These are phyloP conservation scores for Epichloe glyceriae DNA, from an alignment of 2,329 filamentous ascomycete species.

Conservation along the genomic window DNA sequence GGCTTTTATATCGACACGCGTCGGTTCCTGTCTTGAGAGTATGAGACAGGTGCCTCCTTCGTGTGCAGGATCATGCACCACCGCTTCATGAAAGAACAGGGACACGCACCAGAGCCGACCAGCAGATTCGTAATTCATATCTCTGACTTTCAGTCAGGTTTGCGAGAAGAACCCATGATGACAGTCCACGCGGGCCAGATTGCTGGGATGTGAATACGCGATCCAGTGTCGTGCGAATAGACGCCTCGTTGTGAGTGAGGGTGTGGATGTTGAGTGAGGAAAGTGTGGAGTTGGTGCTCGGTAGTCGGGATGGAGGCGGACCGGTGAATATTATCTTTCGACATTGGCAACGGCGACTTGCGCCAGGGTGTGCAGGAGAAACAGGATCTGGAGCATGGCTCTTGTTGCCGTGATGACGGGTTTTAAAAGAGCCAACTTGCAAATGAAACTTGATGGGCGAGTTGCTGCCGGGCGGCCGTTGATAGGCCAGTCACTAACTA, in stretches of 20 bases:
- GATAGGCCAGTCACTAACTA: no score
- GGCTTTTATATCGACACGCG: constrained; percentile 57
- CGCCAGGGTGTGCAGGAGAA: constrained; percentile 3
- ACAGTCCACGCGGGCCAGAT: constrained; percentile 37
- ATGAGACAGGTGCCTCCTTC: neutral
- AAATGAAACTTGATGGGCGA: neutral
- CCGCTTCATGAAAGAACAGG: neutral
- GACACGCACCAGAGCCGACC: constrained; percentile 71
- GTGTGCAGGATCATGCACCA: neutral
- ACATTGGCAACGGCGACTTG: constrained; percentile 51
- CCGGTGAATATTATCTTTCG: constrained; percentile 85
- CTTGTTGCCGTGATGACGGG: neutral
- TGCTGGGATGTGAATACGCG: constrained; percentile 43
- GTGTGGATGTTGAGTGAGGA: constrained; percentile 48
- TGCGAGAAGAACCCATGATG: constrained; percentile 71
- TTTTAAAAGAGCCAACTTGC: neutral
- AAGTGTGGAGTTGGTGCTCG: constrained; percentile 24
- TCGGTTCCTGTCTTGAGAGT: constrained; percentile 61
- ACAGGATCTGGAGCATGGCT: neutral
- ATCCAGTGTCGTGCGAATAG: constrained; percentile 50
- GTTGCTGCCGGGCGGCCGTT: no score
- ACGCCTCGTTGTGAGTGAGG: constrained; percentile 44
- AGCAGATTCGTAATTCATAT: constrained; percentile 89
- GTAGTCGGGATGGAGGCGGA: constrained; percentile 44
- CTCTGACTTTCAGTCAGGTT: constrained; percentile 56